Evolutionary conservation across 1,284 basidiomycete species (phyloP).

Genomic region (Anthracocystis setariae): DNA sequence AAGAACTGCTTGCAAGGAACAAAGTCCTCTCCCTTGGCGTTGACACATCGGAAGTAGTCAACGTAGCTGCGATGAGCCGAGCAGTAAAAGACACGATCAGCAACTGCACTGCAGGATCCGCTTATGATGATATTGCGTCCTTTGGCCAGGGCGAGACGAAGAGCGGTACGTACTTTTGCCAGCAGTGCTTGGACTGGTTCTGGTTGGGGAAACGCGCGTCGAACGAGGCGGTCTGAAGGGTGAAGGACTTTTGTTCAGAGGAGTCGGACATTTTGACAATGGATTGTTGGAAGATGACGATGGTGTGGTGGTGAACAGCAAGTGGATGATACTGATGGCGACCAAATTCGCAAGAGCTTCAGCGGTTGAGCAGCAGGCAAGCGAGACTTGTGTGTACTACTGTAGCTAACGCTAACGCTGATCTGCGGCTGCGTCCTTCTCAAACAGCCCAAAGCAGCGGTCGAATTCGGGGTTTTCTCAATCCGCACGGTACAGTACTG

Average conservation of each 20-base stretch:
- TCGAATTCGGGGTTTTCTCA: slow-evolving; percentile 26
- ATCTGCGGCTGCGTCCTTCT: slow-evolving; percentile 23
- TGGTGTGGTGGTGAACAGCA: slow-evolving; percentile 6
- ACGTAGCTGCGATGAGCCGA: slow-evolving; percentile 53
- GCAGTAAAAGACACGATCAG: slow-evolving; percentile 3
- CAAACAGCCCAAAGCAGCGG: slow-evolving; percentile 10
- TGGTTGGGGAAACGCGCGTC: slow-evolving; percentile 68
- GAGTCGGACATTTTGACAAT: slow-evolving; percentile 46
- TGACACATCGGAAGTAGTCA: slow-evolving; percentile 95
- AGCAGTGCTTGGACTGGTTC: slow-evolving; percentile 68
- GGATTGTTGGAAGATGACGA: background rate
- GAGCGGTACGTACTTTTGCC: slow-evolving; percentile 61
- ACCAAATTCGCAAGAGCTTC: slow-evolving; percentile 2
- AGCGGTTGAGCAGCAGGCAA: background rate
- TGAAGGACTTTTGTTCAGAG: slow-evolving; percentile 55
- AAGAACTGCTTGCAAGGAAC: slow-evolving; percentile 99
- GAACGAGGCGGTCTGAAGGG: slow-evolving; percentile 64
- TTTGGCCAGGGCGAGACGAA: background rate
- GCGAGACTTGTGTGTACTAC: slow-evolving; percentile 1
- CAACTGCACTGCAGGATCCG: background rate
- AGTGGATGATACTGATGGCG: slow-evolving; percentile 13
- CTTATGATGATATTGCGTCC: too few relatives aligned
- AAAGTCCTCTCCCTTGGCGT: slow-evolving; percentile 97
- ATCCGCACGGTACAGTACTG: slow-evolving; percentile 39
- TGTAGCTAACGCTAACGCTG: slow-evolving; percentile 15